Evolutionary conservation across 371 early-diverging fungal species (phyloP).

Genomic region (Homolaphlyctis polyrhiza): DNA sequence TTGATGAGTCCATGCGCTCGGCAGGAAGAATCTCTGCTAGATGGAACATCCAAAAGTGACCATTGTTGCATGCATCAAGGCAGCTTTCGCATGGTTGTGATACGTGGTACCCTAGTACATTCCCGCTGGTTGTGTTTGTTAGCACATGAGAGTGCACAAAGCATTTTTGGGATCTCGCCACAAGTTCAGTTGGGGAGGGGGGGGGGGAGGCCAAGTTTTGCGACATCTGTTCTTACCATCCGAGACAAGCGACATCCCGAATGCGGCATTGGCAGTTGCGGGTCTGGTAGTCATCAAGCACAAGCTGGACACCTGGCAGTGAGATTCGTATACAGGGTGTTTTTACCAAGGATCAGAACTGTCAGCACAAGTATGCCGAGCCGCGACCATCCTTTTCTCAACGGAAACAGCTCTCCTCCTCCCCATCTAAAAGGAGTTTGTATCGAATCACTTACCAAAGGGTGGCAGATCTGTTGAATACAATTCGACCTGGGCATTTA

Average conservation of each 20-base stretch:
- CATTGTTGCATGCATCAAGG: constrained; percentile 83
- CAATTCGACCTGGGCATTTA: constrained; percentile 36
- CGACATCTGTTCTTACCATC: constrained; percentile 68
- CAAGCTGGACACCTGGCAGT: constrained; percentile 78
- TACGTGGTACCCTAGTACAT: constrained; percentile 92
- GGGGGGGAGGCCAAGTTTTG: too few relatives aligned
- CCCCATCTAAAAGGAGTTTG: too few relatives aligned
- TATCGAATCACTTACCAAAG: constrained; percentile 48
- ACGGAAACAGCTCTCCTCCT: too few relatives aligned
- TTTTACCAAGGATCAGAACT: too few relatives aligned
- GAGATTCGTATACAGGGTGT: too few relatives aligned
- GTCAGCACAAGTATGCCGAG: too few relatives aligned
- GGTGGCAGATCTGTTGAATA: constrained; percentile 85
- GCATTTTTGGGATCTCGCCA: too few relatives aligned
- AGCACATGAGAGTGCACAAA: too few relatives aligned
- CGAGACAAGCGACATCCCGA: constrained; percentile 89
- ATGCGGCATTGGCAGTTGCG: constrained; percentile 88
- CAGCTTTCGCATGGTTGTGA: constrained; percentile 88
- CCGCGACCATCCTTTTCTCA: too few relatives aligned
- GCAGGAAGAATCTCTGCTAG: not conserved
- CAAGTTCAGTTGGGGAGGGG: too few relatives aligned
- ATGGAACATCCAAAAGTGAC: constrained; percentile 19
- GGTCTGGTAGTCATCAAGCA: constrained; percentile 88
- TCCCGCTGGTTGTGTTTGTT: constrained; percentile 55
- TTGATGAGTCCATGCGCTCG: not conserved